phyloP scores from a whole-genome alignment of 495 filamentous ascomycete species.

The Beverwykella pulmonaria region DNA sequence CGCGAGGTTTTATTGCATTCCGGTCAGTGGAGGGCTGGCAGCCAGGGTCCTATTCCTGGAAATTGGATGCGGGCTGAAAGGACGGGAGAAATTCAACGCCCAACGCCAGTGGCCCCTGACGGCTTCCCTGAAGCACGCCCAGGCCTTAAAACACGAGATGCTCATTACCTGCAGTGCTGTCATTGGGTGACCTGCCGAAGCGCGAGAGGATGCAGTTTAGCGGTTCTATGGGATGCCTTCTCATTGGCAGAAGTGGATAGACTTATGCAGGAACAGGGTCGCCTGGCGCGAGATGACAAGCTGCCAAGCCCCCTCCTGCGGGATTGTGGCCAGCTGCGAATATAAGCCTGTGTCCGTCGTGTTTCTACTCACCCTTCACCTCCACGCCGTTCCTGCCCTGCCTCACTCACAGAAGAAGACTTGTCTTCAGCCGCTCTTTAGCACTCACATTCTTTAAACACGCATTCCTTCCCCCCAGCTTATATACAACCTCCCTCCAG shows the following conservation, averaged over 20 bases:
- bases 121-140: slow-evolving; percentile 20
- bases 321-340: not conserved
- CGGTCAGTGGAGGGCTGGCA: not conserved
- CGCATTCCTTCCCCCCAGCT: not conserved
- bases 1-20: not conserved
- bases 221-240: not conserved
- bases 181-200: slow-evolving; percentile 6
- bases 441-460: slow-evolving; percentile 7
- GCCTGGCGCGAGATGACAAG: not conserved
- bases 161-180: slow-evolving; percentile 1
- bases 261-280: slow-evolving; percentile 34
- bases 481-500: not conserved
- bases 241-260: not conserved
- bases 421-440: slow-evolving; percentile 41
- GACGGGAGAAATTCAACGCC: slow-evolving; percentile 2
- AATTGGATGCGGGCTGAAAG: slow-evolving; percentile 28
- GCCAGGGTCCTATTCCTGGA: slow-evolving; percentile 32
- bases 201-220: not conserved
- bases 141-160: slow-evolving; percentile 10
- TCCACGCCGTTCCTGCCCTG: slow-evolving; percentile 10
- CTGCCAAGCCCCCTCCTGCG: slow-evolving; percentile 3
- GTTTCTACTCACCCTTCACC: slow-evolving; percentile 19
- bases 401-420: slow-evolving; percentile 23
- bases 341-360: not conserved
- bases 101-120: slow-evolving; percentile 5